Conservation (phyloP, 129 eudicot genomes). For the Oenanthe sinensis region DNA sequence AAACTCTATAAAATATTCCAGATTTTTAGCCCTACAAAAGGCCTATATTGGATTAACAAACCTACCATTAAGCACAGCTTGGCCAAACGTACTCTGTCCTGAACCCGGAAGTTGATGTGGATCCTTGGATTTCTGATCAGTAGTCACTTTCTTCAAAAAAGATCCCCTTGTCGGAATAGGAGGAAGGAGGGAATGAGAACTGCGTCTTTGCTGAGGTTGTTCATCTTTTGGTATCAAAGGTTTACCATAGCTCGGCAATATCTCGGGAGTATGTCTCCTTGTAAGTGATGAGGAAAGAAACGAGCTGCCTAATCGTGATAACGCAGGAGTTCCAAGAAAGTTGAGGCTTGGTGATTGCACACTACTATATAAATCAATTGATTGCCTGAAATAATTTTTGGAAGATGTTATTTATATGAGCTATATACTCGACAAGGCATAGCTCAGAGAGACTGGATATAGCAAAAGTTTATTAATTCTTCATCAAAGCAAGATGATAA, state of each 20-base stretch:
- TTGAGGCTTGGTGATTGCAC: constrained; percentile 74
- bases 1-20: background rate
- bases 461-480: background rate
- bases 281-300: constrained; percentile 63
- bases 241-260: constrained; percentile 47
- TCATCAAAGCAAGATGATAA: background rate
- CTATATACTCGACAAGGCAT: background rate
- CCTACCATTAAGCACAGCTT: constrained; percentile 80
- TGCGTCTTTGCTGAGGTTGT: constrained; percentile 44
- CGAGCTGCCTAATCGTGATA: constrained; percentile 63
- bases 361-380: constrained; percentile 77
- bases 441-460: background rate
- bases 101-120: constrained; percentile 57
- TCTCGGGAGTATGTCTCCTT: constrained; percentile 78
- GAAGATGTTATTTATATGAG: background rate
- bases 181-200: constrained; percentile 71
- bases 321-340: constrained; percentile 57
- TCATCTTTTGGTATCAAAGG: constrained; percentile 61
- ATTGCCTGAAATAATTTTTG: constrained; percentile 54
- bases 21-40: no score
- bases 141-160: constrained; percentile 37
- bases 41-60: background rate
- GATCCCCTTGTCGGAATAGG: constrained; percentile 51
- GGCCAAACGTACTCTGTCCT: constrained; percentile 63
- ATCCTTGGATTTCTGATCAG: constrained; percentile 39